Conservation (phyloP, 2,329 filamentous ascomycete species). For the Hymenoscyphus linearis region DNA sequence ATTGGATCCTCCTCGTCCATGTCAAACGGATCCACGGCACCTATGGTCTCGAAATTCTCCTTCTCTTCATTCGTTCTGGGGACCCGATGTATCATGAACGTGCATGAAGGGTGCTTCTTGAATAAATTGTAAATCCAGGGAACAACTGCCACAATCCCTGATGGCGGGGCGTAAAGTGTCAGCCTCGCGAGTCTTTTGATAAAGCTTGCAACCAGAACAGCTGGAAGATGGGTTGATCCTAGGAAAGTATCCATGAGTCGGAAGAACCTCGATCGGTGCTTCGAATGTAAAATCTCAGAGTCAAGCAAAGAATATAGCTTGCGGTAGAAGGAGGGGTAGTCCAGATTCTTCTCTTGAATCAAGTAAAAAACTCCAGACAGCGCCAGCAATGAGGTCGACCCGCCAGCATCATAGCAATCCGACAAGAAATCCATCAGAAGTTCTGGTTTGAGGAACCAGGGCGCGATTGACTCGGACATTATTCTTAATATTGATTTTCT, state of each 20-base stretch:
- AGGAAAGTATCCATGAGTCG: conserved; percentile 88
- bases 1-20: conserved; percentile 74
- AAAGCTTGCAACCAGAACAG: conserved; percentile 86
- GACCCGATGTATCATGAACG: conserved; percentile 91
- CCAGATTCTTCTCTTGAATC: conserved; percentile 87
- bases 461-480: conserved; percentile 73
- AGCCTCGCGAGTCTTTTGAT: conserved; percentile 87
- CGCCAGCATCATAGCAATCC: conserved; percentile 85
- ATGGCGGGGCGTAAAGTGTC: conserved; percentile 80
- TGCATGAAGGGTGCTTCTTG: conserved; percentile 81
- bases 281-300: conserved; percentile 81
- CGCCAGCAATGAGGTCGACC: conserved; percentile 80
- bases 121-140: conserved; percentile 96
- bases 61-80: conserved; percentile 53
- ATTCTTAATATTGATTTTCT: conserved; percentile 73
- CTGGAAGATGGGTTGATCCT: conserved; percentile 85
- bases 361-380: conserved; percentile 92
- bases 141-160: conserved; percentile 80
- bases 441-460: conserved; percentile 85
- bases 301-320: conserved; percentile 94
- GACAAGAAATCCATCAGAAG: conserved; percentile 93
- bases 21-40: conserved; percentile 68
- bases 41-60: conserved; percentile 54
- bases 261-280: conserved; percentile 90
- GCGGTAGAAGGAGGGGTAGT: conserved; percentile 89